Evolutionary conservation across 768 basidiomycete genomes (phyloP), one percentile per base, ranked within the genome.

Genomic region (Mycena crocata): DNA sequence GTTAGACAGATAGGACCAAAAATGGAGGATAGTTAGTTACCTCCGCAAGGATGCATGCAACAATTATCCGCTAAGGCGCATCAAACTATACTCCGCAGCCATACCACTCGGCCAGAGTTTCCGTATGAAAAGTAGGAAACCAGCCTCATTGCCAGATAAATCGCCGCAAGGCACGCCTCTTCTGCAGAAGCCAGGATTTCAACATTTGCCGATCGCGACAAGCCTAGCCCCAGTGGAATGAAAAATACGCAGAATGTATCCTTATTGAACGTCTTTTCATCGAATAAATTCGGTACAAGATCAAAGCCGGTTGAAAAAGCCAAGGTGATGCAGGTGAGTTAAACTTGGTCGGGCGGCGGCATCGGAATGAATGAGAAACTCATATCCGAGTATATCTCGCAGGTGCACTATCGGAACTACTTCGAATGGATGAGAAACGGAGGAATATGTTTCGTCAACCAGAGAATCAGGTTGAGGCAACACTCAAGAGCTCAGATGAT

Each of bases 61-160:
- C 67, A 2, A 93, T 80, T 21, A 81, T 81, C 55, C 83, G 82
- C 12, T 82, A 31, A 95, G 80, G 49, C 93, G 81, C 57, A 83
- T 85, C 52, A 91, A 75, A 2, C 88, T 89, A 75, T 93, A 93
- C 37, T 90, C 87, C 17, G 93, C 90, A 44, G 88, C 84, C 76
- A 93, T 82, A 19, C 89, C 85, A 67, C 87, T 90, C 0, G 93
- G 93, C 89, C 90, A 93, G 67, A 93, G 87, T 71, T 89, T 84
- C 59, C 88, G 84, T 7, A 82, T 80, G 21, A 95, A 80, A 19
- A 94, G 79, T 10, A 93, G 76, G 61, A 95, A 85, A 2, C 90
- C 93, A 39, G 85, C 81, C 76, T 95, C 94, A 71, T 93, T 93
- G 30, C 89, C 82, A 4, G 90, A 86, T 31, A 95, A 79, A 75